These are phyloP conservation scores for Moesziomyces sp. DNA, from an alignment of 1,284 basidiomycete genomes.

Conservation along the genomic window DNA sequence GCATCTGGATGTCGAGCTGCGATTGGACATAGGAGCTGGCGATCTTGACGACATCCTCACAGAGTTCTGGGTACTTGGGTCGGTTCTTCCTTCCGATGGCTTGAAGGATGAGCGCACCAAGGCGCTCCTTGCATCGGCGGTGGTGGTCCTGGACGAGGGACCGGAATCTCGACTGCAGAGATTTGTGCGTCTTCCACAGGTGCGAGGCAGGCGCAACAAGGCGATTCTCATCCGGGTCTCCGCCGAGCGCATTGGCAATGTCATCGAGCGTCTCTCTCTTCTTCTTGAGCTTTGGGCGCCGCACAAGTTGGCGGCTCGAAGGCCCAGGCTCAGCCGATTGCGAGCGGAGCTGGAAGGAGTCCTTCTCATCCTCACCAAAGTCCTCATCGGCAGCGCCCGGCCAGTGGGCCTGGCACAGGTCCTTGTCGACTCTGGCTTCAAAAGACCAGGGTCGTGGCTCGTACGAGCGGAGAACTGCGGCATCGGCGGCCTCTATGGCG, in stretches of 20 bases:
- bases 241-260: background rate
- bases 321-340: background rate
- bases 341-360: background rate
- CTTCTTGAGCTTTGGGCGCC: background rate
- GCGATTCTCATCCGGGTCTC: background rate
- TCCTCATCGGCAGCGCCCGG: too few relatives aligned
- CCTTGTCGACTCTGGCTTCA: background rate
- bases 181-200: background rate
- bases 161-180: constrained; percentile 13
- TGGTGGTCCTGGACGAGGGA: constrained; percentile 4
- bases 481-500: constrained; percentile 5
- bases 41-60: constrained; percentile 11
- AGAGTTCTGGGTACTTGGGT: constrained; percentile 3
- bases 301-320: background rate
- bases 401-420: too few relatives aligned
- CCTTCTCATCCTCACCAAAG: background rate
- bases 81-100: background rate
- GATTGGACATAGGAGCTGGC: constrained; percentile 6
- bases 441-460: constrained; percentile 13
- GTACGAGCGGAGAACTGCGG: background rate
- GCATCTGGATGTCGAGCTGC: constrained; percentile 13
- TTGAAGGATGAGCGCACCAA: constrained; percentile 5
- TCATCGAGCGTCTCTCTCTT: background rate
- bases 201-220: background rate
- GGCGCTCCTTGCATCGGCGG: background rate